These are phyloP conservation scores for Cercospora citrullina DNA, from an alignment of 2,329 filamentous ascomycete genomes.

Conservation along the genomic window DNA sequence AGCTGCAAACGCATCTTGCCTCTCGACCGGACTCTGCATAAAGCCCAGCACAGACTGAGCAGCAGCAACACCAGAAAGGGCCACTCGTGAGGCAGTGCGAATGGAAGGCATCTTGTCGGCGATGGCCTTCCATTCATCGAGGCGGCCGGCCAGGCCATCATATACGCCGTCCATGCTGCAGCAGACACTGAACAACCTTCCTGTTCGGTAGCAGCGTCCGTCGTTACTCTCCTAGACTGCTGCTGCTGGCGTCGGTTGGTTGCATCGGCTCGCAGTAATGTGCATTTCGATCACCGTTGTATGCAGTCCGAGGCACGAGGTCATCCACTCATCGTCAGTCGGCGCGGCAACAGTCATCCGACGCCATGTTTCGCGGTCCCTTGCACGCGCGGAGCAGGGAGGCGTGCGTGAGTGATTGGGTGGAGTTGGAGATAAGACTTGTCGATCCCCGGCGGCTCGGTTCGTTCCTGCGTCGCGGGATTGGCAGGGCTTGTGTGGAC, in stretches of 20 bases:
- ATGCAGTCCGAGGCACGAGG: constrained; percentile 5
- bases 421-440: constrained; percentile 12
- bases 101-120: constrained; percentile 36
- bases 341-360: constrained; percentile 14
- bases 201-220: constrained; percentile 12
- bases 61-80: constrained; percentile 33
- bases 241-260: not conserved
- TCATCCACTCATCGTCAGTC: constrained; percentile 10
- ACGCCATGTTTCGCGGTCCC: constrained; percentile 9
- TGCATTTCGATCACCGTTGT: constrained; percentile 8
- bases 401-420: constrained; percentile 7
- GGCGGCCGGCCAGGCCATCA: constrained; percentile 9
- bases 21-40: constrained; percentile 22
- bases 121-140: constrained; percentile 20
- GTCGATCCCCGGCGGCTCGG: constrained; percentile 5
- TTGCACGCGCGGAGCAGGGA: constrained; percentile 3
- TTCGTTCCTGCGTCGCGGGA: not conserved
- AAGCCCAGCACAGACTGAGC: constrained; percentile 33
- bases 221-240: not conserved
- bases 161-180: constrained; percentile 16
- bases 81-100: constrained; percentile 30
- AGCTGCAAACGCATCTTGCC: constrained; percentile 16
- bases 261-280: not conserved
- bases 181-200: constrained; percentile 12
- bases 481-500: constrained; percentile 3